Conservation (phyloP, 768 basidiomycete genomes). For the Lactarius trivialis region DNA sequence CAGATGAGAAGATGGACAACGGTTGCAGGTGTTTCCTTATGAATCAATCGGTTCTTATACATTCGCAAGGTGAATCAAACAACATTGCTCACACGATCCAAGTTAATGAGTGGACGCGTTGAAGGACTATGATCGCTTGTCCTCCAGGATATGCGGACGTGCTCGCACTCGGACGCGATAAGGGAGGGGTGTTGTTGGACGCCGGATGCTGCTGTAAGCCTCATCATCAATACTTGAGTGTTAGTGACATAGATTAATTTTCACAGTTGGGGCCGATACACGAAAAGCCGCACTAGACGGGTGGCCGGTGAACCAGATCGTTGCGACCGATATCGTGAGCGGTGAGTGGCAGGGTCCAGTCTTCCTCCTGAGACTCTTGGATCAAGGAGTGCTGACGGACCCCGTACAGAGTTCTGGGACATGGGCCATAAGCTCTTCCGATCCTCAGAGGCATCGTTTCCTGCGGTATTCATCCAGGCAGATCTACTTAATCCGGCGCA, state of each 20-base stretch:
- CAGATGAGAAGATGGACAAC: background rate
- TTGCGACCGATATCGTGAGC: constrained; percentile 35
- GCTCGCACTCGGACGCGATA: constrained; percentile 33
- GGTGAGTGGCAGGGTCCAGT: constrained; percentile 27
- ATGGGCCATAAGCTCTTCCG: constrained; percentile 55
- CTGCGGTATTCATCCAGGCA: constrained; percentile 48
- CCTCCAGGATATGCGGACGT: constrained; percentile 28
- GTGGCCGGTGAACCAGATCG: constrained; percentile 34
- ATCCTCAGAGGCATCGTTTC: constrained; percentile 45
- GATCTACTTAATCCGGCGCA: constrained; percentile 37
- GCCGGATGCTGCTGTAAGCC: constrained; percentile 41
- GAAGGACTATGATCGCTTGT: constrained; percentile 26
- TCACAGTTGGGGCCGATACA: constrained; percentile 37
- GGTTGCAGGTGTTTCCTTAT: constrained; percentile 29
- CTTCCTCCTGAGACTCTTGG: background rate
- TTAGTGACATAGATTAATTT: background rate
- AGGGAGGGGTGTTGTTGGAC: constrained; percentile 37
- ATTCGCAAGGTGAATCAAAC: constrained; percentile 25
- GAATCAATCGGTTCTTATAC: constrained; percentile 28
- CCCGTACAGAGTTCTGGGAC: constrained; percentile 48
- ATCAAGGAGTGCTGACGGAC: background rate
- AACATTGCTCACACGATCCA: background rate
- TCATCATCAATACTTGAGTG: background rate
- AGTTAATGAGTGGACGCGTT: background rate
- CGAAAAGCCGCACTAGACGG: constrained; percentile 39